Evolutionary conservation across 352 stramenopile species (phyloP), one percentile per base, ranked within the genome.

Genomic region (Phytophthora tubulina): DNA sequence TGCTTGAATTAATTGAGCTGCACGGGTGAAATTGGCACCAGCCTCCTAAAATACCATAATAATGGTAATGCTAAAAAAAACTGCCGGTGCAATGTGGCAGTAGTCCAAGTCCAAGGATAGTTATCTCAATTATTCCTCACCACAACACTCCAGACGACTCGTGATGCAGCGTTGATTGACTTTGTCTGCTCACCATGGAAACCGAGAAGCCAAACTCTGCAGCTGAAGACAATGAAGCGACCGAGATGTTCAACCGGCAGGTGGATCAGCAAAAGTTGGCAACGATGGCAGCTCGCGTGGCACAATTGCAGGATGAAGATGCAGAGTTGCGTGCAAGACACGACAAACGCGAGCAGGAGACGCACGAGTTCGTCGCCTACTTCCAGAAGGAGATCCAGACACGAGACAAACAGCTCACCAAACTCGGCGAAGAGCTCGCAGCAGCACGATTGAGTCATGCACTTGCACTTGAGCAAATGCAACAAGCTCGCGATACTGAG

Each of bases 361-460:
- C 92, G 10, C 91, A 98, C 71, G 94, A 98, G 76, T 98, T 98
- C 46, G 93, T 98, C 27, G 85, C 90, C 6, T 98, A 98, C 76
- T 98, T 98, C 71, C 93, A 98, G 67, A 88, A 93, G 55, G 89
- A 98, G 71, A 92, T 98, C 54, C 90, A 98, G 57, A 87, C 83
- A 15, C 82, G 88, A 32, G 88, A 95, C 73, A 90, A 86, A 63
- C 81, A 90, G 57, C 77, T 91, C 53, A 82, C 80, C 10, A 86
- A 91, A 60, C 76, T 98, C 14, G 91, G 82, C 13, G 93, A 98
- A 63, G 85, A 98, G 61, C 72, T 97, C 4, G 80, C 84, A 33
- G 72, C 81, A 3, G 70, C 75, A 32, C 87, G 90, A 46, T 67
- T 95, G 36, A 84, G 77, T 48, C 83, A 91, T 52, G 71, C 81